Percentiles rank a stretch among this genome's conserved stretches.
phyloP scores from a whole-genome alignment of 768 basidiomycete genomes.

The Kondoa subrosea region DNA sequence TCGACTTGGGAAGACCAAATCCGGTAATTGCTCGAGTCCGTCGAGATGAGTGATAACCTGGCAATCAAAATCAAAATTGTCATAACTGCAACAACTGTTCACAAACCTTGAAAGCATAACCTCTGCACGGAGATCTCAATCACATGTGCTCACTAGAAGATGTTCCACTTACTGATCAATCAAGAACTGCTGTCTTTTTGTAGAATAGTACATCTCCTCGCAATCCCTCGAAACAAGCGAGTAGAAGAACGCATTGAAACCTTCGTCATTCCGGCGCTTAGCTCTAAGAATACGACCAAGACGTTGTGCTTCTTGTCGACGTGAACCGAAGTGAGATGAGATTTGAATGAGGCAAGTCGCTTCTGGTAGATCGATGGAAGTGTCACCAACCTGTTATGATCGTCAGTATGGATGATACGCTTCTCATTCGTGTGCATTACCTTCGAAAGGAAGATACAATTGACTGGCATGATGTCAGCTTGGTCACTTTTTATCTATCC shows the following conservation, averaged over 20 bases:
- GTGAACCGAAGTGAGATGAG: conserved; percentile 94
- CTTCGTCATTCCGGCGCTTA: conserved; percentile 94
- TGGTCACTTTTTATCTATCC: neutral
- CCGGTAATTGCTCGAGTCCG: conserved; percentile 65
- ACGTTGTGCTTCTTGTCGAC: conserved; percentile 92
- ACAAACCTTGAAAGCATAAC: conserved; percentile 92
- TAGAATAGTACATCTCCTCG: conserved; percentile 98
- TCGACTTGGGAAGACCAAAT: conserved; percentile 76
- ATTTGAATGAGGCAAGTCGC: conserved; percentile 99
- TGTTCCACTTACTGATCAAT: conserved; percentile 58
- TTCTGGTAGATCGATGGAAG: conserved; percentile 95
- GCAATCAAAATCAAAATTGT: neutral
- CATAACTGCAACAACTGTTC: neutral
- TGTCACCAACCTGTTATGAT: conserved; percentile 60
- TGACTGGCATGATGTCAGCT: conserved; percentile 44
- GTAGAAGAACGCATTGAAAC: conserved; percentile 99
- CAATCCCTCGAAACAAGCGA: conserved; percentile 65
- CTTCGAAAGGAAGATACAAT: conserved; percentile 97
- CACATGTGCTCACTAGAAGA: conserved; percentile 10
- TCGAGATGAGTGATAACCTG: conserved; percentile 87
- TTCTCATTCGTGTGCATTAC: conserved; percentile 40
- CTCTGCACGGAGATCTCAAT: conserved; percentile 30
- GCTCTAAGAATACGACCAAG: conserved; percentile 90
- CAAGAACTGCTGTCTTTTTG: conserved; percentile 94
- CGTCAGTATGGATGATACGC: conserved; percentile 15